Conservation (phyloP, 306 rosid genomes). For the Acacia crassicarpa region DNA sequence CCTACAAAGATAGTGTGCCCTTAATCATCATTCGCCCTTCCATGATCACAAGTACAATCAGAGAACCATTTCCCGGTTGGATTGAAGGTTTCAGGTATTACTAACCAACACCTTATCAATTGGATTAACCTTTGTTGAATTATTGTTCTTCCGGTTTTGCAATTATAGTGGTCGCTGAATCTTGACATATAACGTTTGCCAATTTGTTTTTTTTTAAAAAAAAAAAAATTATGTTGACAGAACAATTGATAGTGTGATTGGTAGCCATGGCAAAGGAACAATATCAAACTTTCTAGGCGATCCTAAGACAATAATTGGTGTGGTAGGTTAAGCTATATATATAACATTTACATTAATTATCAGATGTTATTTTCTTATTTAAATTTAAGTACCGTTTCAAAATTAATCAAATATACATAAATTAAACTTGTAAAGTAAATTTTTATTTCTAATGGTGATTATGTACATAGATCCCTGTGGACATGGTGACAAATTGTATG, state of each 20-base stretch:
- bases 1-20: conserved; percentile 2
- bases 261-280: no score
- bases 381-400: not conserved
- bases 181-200: no score
- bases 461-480: not conserved
- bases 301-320: no score
- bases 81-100: conserved; percentile 41
- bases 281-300: no score
- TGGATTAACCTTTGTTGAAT: no score
- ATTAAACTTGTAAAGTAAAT: not conserved
- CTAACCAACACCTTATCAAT: no score
- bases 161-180: no score
- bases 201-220: no score
- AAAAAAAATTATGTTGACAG: not conserved
- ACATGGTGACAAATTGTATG: not conserved
- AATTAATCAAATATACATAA: no score
- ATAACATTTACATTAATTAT: not conserved
- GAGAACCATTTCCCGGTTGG: conserved; percentile 53
- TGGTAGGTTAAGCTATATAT: no score
- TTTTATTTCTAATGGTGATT: not conserved
- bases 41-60: conserved; percentile 25
- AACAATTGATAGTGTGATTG: not conserved
- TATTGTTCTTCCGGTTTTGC: no score
- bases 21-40: conserved; percentile 36
- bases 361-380: not conserved